phyloP scores from a whole-genome alignment of 2,329 filamentous ascomycete species.

The Claviceps pazoutovae region DNA sequence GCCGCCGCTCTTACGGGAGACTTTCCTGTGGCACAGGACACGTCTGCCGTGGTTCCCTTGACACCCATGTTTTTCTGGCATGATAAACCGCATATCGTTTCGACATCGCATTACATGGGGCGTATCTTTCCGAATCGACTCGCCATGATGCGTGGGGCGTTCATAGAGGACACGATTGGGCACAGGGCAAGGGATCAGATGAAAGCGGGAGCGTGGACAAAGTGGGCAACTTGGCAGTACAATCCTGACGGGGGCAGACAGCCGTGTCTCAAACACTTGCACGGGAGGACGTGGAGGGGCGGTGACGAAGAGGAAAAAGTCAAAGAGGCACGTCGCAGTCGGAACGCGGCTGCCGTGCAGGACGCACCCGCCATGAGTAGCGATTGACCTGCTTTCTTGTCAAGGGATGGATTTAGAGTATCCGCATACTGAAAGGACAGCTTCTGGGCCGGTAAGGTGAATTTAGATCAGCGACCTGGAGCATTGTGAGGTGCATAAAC shows the following conservation, averaged over 20 bases:
- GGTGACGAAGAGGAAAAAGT: constrained; percentile 7
- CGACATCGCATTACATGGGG: constrained; percentile 32
- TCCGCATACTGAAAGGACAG: neutral
- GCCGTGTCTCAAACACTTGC: constrained; percentile 34
- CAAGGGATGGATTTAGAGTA: too few relatives aligned
- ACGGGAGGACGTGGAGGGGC: constrained; percentile 37
- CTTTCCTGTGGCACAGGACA: constrained; percentile 14
- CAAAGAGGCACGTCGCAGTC: neutral
- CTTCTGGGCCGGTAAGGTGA: neutral
- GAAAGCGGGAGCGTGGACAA: constrained; percentile 36
- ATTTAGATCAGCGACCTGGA: neutral
- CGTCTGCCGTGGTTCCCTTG: constrained; percentile 23
- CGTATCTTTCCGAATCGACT: constrained; percentile 35
- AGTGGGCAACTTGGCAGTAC: constrained; percentile 43
- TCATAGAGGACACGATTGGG: constrained; percentile 43
- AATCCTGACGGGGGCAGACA: constrained; percentile 32
- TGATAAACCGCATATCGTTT: constrained; percentile 41
- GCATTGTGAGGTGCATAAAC: too few relatives aligned
- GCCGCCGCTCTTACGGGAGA: constrained; percentile 28
- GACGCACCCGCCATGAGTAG: neutral
- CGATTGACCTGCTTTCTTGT: neutral
- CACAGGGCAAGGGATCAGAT: constrained; percentile 41
- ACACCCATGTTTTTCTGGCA: constrained; percentile 47
- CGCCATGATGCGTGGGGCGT: constrained; percentile 36
- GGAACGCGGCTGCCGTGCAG: neutral